Evolutionary conservation across 169 alveolate genomes (phyloP), one percentile per base, ranked within the genome.

Genomic region (Plasmodium cynomolgi): DNA sequence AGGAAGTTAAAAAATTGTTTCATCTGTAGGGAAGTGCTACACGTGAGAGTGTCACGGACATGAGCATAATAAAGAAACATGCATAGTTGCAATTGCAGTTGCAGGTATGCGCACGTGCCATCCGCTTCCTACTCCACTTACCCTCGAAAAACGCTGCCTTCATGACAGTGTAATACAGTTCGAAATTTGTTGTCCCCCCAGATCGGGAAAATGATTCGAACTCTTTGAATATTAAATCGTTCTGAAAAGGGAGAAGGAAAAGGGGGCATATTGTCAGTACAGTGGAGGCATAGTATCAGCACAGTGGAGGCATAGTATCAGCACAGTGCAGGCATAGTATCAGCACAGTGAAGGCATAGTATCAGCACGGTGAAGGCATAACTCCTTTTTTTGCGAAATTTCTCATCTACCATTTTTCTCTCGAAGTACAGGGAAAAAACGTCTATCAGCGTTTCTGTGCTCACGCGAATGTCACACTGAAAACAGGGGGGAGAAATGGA

Each of bases 131-230:
- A 56, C 82, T 56, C 62, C 3, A 34, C n/a, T 58, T 88, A 88
- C 94, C 94, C 37, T 88, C 94, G 50, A 88, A 88, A 79, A 88
- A 88, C 31, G 90, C 94, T 26, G 94, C 82, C 62, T 88, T 88
- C 94, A 88, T 80, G 29, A 88, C 94, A 31, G 73, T 88, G 90
- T 58, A 88, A 88, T 88, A 88, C 81, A 88, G 50, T 39, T 88
- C 85, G 74, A 88, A 88, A 41, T 88, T 88, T 23, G 8, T 39
- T 77, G 90, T 33, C 23, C 31, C 54, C 58, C 39, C 81, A 3
- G 88, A 80, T 56, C 37, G 34, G 54, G 94, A 80, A 39, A 88
- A 88, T 68, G 73, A 39, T 79, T 88, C 94, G 73, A 88, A 88
- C 58, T 88, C 94, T 56, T 88, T 88, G 71, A 88, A 88, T 41